Percentiles rank a stretch among this genome's conserved stretches.
Conservation (phyloP, 768 basidiomycete genomes). For the Lentinula aciculospora region DNA sequence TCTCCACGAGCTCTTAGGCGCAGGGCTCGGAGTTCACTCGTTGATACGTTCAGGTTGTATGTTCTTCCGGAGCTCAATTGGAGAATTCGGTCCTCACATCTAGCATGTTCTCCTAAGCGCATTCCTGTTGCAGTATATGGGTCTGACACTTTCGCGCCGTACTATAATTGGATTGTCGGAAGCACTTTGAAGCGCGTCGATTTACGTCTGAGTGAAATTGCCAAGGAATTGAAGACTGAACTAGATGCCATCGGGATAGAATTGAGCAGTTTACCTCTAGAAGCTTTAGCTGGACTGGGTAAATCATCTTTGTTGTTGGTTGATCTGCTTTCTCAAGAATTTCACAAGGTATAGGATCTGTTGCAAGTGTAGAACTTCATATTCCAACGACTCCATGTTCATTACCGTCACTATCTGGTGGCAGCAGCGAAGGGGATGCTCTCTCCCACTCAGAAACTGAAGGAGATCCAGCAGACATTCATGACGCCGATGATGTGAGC, state of each 20-base stretch:
- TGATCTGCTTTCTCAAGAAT: background rate
- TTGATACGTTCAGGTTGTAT: slow-evolving; percentile 62
- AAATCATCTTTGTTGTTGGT: background rate
- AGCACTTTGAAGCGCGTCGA: slow-evolving; percentile 45
- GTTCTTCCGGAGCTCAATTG: slow-evolving; percentile 46
- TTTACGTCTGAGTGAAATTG: slow-evolving; percentile 35
- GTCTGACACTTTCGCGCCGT: slow-evolving; percentile 15
- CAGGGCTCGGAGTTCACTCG: slow-evolving; percentile 59
- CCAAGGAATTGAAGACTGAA: slow-evolving; percentile 9
- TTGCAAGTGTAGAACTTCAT: background rate
- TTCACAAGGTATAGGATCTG: background rate
- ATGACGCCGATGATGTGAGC: background rate
- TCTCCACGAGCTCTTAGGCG: slow-evolving; percentile 42
- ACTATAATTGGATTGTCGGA: slow-evolving; percentile 49
- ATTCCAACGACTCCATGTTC: background rate
- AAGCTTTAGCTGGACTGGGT: background rate
- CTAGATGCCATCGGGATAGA: slow-evolving; percentile 3
- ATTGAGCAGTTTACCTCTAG: background rate
- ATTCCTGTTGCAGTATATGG: slow-evolving; percentile 12
- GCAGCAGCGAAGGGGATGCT: background rate
- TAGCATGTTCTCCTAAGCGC: slow-evolving; percentile 25
- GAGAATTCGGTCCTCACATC: slow-evolving; percentile 15
- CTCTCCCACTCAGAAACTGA: background rate
- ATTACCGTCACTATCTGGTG: background rate
- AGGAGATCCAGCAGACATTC: background rate